Conservation (phyloP, 225 moss, liverwort and hornwort genomes). For the Polytrichum formosum region DNA sequence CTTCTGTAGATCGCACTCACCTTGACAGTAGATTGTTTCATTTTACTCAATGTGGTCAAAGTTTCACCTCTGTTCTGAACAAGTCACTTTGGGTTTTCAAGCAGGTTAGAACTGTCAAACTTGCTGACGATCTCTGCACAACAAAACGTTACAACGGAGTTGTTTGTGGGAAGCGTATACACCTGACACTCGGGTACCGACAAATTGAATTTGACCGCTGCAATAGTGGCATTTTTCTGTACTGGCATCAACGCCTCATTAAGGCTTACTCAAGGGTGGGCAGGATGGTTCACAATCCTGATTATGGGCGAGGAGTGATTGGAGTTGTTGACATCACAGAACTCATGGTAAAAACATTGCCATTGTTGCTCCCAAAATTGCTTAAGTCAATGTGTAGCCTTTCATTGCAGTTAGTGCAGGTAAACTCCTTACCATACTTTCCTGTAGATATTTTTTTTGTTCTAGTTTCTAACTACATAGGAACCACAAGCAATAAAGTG, state of each 20-base stretch:
- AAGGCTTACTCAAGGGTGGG: constrained; percentile 61
- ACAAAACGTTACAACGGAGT: constrained; percentile 20
- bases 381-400: too few species aligned
- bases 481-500: too few species aligned
- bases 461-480: too few species aligned
- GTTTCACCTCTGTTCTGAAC: not conserved
- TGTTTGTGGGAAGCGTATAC: constrained; percentile 27
- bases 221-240: constrained; percentile 58
- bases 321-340: constrained; percentile 59
- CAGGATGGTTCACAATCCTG: constrained; percentile 53
- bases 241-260: constrained; percentile 62
- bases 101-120: constrained; percentile 40
- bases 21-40: too few species aligned
- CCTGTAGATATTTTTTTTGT: too few species aligned
- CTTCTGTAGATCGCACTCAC: not conserved
- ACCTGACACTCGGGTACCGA: constrained; percentile 38
- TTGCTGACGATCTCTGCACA: constrained; percentile 31
- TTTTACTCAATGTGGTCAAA: not conserved
- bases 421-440: too few species aligned
- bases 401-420: too few species aligned
- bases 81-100: not conserved
- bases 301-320: constrained; percentile 52
- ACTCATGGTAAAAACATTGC: constrained; percentile 34
- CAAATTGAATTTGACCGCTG: constrained; percentile 24
- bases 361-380: too few species aligned